Evolutionary conservation across 768 basidiomycete genomes (phyloP).

Genomic region (Boletus edulis): DNA sequence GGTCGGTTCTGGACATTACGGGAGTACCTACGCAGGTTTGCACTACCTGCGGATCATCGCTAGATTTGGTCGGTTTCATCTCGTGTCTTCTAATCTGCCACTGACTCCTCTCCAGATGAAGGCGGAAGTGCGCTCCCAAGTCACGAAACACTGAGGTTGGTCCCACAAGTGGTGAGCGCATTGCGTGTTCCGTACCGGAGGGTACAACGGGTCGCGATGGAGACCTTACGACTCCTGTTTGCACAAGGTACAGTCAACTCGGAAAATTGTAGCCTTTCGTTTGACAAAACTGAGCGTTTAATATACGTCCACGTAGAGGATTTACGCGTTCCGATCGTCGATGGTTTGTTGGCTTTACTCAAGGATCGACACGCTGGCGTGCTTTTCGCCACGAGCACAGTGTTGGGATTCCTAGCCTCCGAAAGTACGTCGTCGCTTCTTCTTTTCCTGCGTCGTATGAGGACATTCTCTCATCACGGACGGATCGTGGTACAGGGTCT

Average conservation of each 20-base stretch:
- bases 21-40: conserved; percentile 15
- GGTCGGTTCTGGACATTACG: conserved; percentile 7
- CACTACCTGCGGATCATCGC: conserved; percentile 23
- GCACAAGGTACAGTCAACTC: conserved; percentile 5
- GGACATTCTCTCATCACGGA: not conserved
- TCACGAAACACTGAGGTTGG: conserved; percentile 3
- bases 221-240: conserved; percentile 12
- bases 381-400: conserved; percentile 12
- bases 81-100: not conserved
- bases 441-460: not conserved
- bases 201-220: conserved; percentile 17
- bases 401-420: conserved; percentile 10
- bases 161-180: conserved; percentile 14
- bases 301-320: too few relatives aligned
- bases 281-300: not conserved
- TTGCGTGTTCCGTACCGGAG: conserved; percentile 14
- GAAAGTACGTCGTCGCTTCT: conserved; percentile 11
- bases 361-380: conserved; percentile 14
- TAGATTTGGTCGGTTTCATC: conserved; percentile 14
- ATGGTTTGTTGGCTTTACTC: conserved; percentile 15
- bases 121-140: not conserved
- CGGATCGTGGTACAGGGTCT: conserved; percentile 1
- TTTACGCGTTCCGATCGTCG: conserved; percentile 8
- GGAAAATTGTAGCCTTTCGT: not conserved
- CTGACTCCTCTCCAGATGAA: conserved; percentile 3